A percentile compares a stretch with the other conserved stretches of the same genome.
Evolutionary conservation across 2,329 filamentous ascomycete genomes (phyloP).

Genomic region (Colletotrichum sp.): DNA sequence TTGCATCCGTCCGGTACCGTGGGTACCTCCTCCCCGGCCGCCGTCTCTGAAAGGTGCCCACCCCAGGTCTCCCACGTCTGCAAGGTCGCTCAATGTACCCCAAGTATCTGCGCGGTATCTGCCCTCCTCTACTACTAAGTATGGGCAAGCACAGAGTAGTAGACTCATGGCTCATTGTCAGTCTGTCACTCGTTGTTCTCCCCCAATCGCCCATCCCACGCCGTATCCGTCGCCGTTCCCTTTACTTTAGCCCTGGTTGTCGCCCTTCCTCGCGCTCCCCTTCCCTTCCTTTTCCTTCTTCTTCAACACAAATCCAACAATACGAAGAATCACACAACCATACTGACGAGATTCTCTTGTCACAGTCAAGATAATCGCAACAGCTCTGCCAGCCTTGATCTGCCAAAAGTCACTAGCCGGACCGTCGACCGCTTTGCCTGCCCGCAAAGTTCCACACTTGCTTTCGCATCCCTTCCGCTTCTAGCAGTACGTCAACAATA

Average conservation of each 20-base stretch:
- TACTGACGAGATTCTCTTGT: constrained; percentile 62
- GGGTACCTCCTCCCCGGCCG: constrained; percentile 8
- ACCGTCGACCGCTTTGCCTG: constrained; percentile 11
- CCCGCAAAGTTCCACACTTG: constrained; percentile 27
- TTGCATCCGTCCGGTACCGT: constrained; percentile 19
- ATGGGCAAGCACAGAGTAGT: background rate
- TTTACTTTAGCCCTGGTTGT: constrained; percentile 23
- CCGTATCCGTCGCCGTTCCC: constrained; percentile 29
- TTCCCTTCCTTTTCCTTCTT: constrained; percentile 37
- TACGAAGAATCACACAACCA: constrained; percentile 45
- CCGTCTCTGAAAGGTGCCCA: background rate
- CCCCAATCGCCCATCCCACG: constrained; percentile 9
- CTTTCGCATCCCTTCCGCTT: constrained; percentile 26
- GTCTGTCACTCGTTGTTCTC: constrained; percentile 11
- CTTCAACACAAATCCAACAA: constrained; percentile 55
- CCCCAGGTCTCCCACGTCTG: constrained; percentile 2
- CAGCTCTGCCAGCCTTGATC: constrained; percentile 51
- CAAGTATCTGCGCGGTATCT: constrained; percentile 2
- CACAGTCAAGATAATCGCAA: constrained; percentile 65
- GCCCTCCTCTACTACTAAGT: background rate
- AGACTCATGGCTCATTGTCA: background rate
- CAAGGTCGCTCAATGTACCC: background rate
- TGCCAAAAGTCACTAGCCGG: constrained; percentile 25
- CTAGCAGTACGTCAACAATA: constrained; percentile 24
- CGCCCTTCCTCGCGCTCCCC: constrained; percentile 31